Evolutionary conservation across 495 filamentous ascomycete species (phyloP).

Genomic region (Hypoxylon rickii): DNA sequence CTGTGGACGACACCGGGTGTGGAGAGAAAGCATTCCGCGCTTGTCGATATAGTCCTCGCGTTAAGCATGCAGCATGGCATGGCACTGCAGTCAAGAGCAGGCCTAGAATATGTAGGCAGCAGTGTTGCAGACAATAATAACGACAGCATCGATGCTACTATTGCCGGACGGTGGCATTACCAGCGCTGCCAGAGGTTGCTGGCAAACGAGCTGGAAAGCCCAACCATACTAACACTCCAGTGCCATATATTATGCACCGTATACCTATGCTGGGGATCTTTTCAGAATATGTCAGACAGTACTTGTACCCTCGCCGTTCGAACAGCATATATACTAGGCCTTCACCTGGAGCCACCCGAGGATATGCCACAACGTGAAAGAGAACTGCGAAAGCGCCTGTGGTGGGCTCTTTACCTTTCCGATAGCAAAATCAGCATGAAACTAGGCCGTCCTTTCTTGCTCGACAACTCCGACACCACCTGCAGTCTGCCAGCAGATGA

Average conservation of each 20-base stretch:
- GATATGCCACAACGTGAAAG: conserved; percentile 39
- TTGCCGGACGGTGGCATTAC: conserved; percentile 49
- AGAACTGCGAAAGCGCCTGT: conserved; percentile 50
- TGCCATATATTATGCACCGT: conserved; percentile 51
- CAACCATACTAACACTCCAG: conserved; percentile 53
- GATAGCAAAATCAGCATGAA: conserved; percentile 54
- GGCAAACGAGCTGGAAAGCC: conserved; percentile 50
- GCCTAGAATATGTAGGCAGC: neutral
- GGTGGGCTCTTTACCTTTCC: conserved; percentile 55
- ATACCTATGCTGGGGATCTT: conserved; percentile 52
- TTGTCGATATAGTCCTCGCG: conserved; percentile 59
- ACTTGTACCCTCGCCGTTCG: conserved; percentile 46
- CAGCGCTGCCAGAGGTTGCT: conserved; percentile 50
- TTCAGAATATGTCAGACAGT: conserved; percentile 52
- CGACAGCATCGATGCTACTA: conserved; percentile 41
- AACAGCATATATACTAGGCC: conserved; percentile 53
- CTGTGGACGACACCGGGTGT: conserved; percentile 41
- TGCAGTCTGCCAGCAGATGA: conserved; percentile 44
- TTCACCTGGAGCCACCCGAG: conserved; percentile 51
- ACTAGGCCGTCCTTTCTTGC: conserved; percentile 51
- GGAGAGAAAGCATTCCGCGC: conserved; percentile 50
- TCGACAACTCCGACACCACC: conserved; percentile 38
- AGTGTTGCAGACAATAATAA: conserved; percentile 4
- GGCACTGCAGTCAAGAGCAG: conserved; percentile 10
- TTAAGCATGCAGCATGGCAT: conserved; percentile 56